Evolutionary conservation across 2,329 filamentous ascomycete species (phyloP).

Genomic region (Thielaviopsis populi): DNA sequence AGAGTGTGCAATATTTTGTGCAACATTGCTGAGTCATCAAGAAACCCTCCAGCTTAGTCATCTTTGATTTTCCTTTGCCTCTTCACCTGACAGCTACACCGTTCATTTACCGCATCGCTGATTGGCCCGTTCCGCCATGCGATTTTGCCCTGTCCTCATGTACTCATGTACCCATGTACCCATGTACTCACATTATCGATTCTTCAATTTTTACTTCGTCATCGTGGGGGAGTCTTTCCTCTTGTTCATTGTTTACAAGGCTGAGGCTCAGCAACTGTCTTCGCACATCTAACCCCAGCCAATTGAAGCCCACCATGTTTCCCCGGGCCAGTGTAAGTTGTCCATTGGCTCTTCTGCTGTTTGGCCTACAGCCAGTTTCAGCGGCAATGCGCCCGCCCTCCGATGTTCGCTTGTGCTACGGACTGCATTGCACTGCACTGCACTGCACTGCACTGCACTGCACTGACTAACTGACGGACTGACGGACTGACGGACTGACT

Average conservation of each 20-base stretch:
- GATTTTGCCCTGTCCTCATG: not conserved
- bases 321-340: constrained; percentile 16
- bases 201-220: not conserved
- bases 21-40: too few relatives aligned
- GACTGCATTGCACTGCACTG: too few relatives aligned
- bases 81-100: not conserved
- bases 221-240: not conserved
- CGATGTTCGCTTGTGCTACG: not conserved
- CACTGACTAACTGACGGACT: too few relatives aligned
- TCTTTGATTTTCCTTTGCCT: not conserved
- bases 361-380: not conserved
- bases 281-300: not conserved
- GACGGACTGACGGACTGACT: too few relatives aligned
- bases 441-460: too few relatives aligned
- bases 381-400: not conserved
- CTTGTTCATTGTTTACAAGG: not conserved
- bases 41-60: not conserved
- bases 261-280: not conserved
- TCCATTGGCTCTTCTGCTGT: not conserved
- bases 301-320: constrained; percentile 9
- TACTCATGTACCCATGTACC: not conserved
- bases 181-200: not conserved
- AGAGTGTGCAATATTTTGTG: too few relatives aligned
- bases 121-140: not conserved
- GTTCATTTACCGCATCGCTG: not conserved